Evolutionary conservation across 2,329 filamentous ascomycete genomes (phyloP).

Genomic region (Magnaporthiopsis rhizophila): DNA sequence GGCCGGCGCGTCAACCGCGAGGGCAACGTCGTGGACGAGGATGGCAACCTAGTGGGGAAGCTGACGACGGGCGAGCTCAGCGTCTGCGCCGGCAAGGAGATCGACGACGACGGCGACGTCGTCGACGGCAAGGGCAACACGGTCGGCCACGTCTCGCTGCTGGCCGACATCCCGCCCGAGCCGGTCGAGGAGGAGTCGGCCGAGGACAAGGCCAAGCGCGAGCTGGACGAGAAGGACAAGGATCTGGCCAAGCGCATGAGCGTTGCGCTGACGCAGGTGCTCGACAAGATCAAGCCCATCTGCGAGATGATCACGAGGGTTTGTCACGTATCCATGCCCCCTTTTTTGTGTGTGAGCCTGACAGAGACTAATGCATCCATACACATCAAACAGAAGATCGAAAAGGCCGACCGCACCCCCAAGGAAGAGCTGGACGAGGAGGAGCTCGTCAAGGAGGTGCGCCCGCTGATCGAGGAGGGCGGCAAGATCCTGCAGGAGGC

Average conservation of each 20-base stretch:
- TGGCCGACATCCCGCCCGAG: constrained; percentile 47
- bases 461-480: constrained; percentile 82
- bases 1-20: constrained; percentile 50
- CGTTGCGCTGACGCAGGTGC: constrained; percentile 63
- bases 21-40: constrained; percentile 50
- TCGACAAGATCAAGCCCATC: constrained; percentile 78
- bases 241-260: constrained; percentile 73
- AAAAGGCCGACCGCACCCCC: constrained; percentile 69
- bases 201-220: constrained; percentile 48
- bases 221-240: constrained; percentile 56
- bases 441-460: constrained; percentile 75
- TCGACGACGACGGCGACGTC: constrained; percentile 65
- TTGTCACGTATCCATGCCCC: too few species aligned
- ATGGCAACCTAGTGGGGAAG: constrained; percentile 56
- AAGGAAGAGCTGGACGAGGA: constrained; percentile 89
- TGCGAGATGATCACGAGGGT: constrained; percentile 79
- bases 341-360: too few species aligned
- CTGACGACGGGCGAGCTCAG: constrained; percentile 59
- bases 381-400: constrained; percentile 54
- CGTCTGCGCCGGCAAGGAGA: constrained; percentile 58
- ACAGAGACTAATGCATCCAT: constrained; percentile 18
- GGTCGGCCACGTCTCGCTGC: constrained; percentile 59
- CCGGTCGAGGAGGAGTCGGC: constrained; percentile 46
- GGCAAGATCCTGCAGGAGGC: constrained; percentile 74
- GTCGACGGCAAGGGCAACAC: constrained; percentile 60